phyloP scores from a whole-genome alignment of 768 basidiomycete genomes.

The Leccinum rimulosum region DNA sequence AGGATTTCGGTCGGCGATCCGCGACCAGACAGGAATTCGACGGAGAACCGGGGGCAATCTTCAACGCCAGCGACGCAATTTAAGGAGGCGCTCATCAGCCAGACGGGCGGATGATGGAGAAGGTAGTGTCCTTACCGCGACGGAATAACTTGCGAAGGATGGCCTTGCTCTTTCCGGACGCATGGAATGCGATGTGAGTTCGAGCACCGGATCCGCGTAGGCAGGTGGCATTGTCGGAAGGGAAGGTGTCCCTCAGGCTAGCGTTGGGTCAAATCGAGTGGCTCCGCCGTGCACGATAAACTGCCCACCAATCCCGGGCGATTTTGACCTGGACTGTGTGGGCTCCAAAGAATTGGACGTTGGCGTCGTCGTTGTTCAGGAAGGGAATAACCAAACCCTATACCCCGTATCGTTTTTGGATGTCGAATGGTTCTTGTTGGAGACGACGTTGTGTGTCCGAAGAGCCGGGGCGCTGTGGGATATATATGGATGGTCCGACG shows the following conservation, averaged over 20 bases:
- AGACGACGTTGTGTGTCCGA: slow-evolving; percentile 60
- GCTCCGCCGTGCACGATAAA: not conserved
- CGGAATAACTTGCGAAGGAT: slow-evolving; percentile 84
- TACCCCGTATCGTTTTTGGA: slow-evolving; percentile 73
- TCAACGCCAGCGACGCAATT: slow-evolving; percentile 70
- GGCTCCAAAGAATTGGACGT: slow-evolving; percentile 93
- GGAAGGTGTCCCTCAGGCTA: slow-evolving; percentile 66
- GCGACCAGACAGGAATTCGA: slow-evolving; percentile 57
- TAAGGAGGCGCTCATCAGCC: slow-evolving; percentile 25
- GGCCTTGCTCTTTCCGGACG: slow-evolving; percentile 57
- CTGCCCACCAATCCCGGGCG: slow-evolving; percentile 79
- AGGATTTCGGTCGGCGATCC: slow-evolving; percentile 59
- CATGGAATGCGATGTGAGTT: slow-evolving; percentile 67
- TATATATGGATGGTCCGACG: no score
- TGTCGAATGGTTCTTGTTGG: slow-evolving; percentile 72
- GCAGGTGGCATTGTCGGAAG: slow-evolving; percentile 51
- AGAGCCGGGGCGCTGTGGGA: slow-evolving; percentile 31
- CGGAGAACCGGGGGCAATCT: slow-evolving; percentile 58
- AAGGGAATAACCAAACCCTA: slow-evolving; percentile 85
- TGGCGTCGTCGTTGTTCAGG: slow-evolving; percentile 65
- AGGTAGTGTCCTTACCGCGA: slow-evolving; percentile 53
- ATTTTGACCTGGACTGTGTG: slow-evolving; percentile 95
- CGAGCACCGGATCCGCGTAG: slow-evolving; percentile 66
- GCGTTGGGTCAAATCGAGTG: slow-evolving; percentile 9
- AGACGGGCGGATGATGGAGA: not conserved